Evolutionary conservation across 352 stramenopile genomes (phyloP).

Genomic region (Detonula confervacea): DNA sequence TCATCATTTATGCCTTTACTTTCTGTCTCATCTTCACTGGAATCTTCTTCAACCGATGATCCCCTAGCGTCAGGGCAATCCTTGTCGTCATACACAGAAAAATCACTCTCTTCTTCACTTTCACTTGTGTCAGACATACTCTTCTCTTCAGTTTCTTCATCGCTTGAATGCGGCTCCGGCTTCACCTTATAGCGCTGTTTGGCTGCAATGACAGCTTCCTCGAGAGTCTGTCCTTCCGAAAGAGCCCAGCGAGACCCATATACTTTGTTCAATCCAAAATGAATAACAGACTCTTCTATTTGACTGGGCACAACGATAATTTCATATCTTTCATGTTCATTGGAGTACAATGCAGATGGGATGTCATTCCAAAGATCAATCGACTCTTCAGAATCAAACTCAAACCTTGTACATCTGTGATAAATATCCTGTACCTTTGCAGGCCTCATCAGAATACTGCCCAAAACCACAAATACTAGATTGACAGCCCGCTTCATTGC

Average conservation of each 20-base stretch:
- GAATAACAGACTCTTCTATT: constrained; percentile 11
- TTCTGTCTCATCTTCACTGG: no score
- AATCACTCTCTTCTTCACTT: constrained; percentile 3
- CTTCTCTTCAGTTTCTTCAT: neutral
- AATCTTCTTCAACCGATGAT: no score
- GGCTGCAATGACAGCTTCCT: neutral
- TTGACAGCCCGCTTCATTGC: neutral
- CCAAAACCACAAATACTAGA: neutral
- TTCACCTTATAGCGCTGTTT: neutral
- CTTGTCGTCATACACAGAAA: constrained; percentile 9
- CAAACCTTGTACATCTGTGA: neutral
- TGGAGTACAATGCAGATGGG: neutral
- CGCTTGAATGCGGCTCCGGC: neutral
- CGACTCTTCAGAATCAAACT: constrained; percentile 2
- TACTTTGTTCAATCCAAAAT: neutral
- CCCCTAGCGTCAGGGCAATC: constrained; percentile 16
- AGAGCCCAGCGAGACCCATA: neutral
- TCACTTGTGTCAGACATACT: constrained; percentile 1
- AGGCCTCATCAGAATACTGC: constrained; percentile 12
- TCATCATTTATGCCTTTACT: no score
- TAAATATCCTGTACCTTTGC: neutral
- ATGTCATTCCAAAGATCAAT: constrained; percentile 35
- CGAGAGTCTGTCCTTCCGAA: constrained; percentile 3
- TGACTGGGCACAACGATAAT: constrained; percentile 23
- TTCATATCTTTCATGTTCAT: neutral